Conservation (phyloP, 2,329 filamentous ascomycete genomes). For the Pseudonectria buxi region DNA sequence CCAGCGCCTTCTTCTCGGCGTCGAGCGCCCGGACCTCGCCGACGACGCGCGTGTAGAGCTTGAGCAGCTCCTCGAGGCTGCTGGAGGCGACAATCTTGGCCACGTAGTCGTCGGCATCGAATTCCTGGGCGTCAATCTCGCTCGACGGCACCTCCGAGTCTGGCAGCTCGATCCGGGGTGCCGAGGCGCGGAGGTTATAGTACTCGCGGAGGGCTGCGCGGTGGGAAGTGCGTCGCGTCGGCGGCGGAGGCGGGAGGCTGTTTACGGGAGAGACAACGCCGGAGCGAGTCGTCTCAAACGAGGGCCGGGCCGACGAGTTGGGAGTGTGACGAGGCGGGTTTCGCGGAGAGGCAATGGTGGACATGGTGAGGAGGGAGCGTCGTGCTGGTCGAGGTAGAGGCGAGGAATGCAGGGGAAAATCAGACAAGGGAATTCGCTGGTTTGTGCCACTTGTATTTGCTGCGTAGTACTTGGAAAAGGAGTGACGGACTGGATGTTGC, state of each 20-base stretch:
- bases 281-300: constrained; percentile 60
- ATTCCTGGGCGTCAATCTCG: constrained; percentile 68
- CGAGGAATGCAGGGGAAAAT: not conserved
- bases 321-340: constrained; percentile 55
- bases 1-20: constrained; percentile 91
- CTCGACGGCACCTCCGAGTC: constrained; percentile 54
- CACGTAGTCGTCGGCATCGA: constrained; percentile 67
- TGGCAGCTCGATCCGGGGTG: constrained; percentile 37
- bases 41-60: constrained; percentile 63
- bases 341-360: constrained; percentile 57
- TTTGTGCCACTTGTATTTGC: too few relatives aligned
- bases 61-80: constrained; percentile 61
- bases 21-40: constrained; percentile 84
- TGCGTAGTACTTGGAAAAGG: too few relatives aligned
- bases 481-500: too few relatives aligned
- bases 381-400: not conserved
- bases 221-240: constrained; percentile 50
- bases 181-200: constrained; percentile 63
- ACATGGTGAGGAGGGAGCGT: constrained; percentile 39
- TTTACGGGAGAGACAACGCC: constrained; percentile 46
- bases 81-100: constrained; percentile 52
- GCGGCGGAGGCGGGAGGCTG: constrained; percentile 14
- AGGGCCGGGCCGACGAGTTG: constrained; percentile 68
- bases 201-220: constrained; percentile 87
- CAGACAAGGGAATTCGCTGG: not conserved